A percentile compares a stretch with the other conserved stretches of the same genome.
Conservation (phyloP, 441 rosid species). For the Kokia cookei region DNA sequence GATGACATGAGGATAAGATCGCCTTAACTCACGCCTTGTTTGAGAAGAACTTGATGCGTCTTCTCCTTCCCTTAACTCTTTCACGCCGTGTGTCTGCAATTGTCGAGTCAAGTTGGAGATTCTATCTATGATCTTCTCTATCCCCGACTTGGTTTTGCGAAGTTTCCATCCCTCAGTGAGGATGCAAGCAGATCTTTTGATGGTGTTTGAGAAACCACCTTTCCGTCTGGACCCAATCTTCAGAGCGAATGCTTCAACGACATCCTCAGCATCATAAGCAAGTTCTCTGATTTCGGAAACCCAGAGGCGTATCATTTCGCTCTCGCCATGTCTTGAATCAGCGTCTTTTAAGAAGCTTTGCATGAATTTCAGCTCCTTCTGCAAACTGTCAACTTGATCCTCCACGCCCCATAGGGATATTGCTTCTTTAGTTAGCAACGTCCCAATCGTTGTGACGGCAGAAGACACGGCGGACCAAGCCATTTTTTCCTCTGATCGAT, state of each 20-base stretch:
- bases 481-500: not conserved
- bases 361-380: conserved; percentile 17
- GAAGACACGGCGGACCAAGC: conserved; percentile 18
- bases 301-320: not conserved
- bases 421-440: conserved; percentile 15
- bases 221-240: conserved; percentile 2
- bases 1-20: conserved; percentile 12
- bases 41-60: not conserved
- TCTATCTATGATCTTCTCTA: conserved; percentile 8
- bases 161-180: not conserved
- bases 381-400: conserved; percentile 20
- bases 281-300: conserved; percentile 23
- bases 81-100: conserved; percentile 16
- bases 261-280: conserved; percentile 30
- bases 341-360: conserved; percentile 21
- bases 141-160: not conserved
- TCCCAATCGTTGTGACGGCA: conserved; percentile 16
- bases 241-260: conserved; percentile 13
- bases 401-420: conserved; percentile 10
- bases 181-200: conserved; percentile 3
- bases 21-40: conserved; percentile 11
- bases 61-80: not conserved
- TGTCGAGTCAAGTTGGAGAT: conserved; percentile 7
- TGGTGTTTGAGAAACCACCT: not conserved
- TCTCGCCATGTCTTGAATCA: not conserved